Evolutionary conservation across 2,329 filamentous ascomycete species (phyloP).

Genomic region (Metarhizium brunneum): DNA sequence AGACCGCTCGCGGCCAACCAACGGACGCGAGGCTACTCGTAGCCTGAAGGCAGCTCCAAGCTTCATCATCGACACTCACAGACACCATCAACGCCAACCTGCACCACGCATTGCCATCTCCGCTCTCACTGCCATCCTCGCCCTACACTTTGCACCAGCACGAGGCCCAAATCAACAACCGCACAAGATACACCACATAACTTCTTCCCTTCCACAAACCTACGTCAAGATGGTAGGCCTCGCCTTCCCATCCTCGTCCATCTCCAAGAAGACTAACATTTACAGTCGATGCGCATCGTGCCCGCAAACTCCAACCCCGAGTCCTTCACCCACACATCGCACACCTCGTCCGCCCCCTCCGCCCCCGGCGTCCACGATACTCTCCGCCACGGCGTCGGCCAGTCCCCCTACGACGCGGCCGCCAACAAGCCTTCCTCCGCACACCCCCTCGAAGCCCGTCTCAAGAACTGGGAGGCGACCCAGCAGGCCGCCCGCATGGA

Average conservation of each 20-base stretch:
- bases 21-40: conserved; percentile 18
- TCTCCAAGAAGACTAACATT: conserved; percentile 10
- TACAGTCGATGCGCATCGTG: conserved; percentile 80
- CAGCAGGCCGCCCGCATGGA: conserved; percentile 86
- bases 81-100: conserved; percentile 4
- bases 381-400: conserved; percentile 73
- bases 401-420: conserved; percentile 41
- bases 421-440: conserved; percentile 42
- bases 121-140: neutral
- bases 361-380: conserved; percentile 91
- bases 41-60: conserved; percentile 14
- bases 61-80: conserved; percentile 3
- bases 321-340: conserved; percentile 52
- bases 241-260: neutral
- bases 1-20: neutral
- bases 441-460: conserved; percentile 87
- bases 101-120: neutral
- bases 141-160: neutral
- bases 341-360: conserved; percentile 68
- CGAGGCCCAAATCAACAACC: conserved; percentile 1
- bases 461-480: conserved; percentile 81
- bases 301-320: conserved; percentile 59
- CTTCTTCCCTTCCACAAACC: neutral
- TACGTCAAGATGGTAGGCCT: conserved; percentile 38
- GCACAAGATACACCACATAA: neutral